Conservation (phyloP, 805 yeast genomes). For the Naumovozyma dairenensis region DNA sequence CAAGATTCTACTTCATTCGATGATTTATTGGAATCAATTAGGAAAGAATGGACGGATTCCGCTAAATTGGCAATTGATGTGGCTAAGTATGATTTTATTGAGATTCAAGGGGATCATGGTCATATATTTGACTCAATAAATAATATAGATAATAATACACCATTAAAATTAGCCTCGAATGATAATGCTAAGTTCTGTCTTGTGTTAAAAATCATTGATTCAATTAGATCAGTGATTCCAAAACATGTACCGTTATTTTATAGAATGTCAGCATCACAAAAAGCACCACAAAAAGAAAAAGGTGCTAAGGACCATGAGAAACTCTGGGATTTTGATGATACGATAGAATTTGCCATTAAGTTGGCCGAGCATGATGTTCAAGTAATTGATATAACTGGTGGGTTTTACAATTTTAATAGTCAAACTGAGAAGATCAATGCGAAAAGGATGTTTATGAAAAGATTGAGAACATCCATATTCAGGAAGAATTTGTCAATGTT, state of each 20-base stretch:
- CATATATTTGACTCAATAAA: constrained; percentile 40
- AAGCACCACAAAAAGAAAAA: constrained; percentile 26
- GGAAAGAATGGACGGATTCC: constrained; percentile 35
- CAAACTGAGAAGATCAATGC: constrained; percentile 2
- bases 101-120: constrained; percentile 58
- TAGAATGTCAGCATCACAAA: constrained; percentile 40
- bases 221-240: constrained; percentile 33
- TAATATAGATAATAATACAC: constrained; percentile 43
- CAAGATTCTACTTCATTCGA: neutral
- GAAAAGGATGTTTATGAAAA: constrained; percentile 1
- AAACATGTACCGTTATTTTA: constrained; percentile 38
- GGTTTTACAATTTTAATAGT: constrained; percentile 35
- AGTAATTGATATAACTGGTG: constrained; percentile 45
- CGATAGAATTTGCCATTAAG: constrained; percentile 32
- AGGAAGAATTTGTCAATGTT: constrained; percentile 13
- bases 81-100: constrained; percentile 51
- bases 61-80: constrained; percentile 40
- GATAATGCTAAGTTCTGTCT: constrained; percentile 51
- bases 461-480: constrained; percentile 1
- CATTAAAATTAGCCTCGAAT: constrained; percentile 47
- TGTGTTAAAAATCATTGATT: constrained; percentile 39
- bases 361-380: constrained; percentile 39
- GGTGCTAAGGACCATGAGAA: too few relatives aligned
- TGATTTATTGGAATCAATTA: too few relatives aligned
- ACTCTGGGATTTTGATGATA: constrained; percentile 41